These are phyloP conservation scores for Monosporozyma solicola DNA, from an alignment of 805 yeast genomes.

Conservation along the genomic window DNA sequence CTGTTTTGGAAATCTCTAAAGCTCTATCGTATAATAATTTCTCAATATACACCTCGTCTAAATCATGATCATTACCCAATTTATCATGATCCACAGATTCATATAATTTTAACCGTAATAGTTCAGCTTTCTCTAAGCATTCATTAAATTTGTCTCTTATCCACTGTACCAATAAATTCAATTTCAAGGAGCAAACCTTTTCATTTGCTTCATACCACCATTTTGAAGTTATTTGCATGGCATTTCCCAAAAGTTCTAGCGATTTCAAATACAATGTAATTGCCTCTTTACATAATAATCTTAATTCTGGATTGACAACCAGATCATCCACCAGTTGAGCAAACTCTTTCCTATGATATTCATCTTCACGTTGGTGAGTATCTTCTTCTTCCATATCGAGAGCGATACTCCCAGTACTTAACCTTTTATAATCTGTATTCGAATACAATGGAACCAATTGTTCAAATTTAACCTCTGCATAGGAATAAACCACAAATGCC, in stretches of 20 bases:
- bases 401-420: conserved; percentile 28
- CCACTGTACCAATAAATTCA: conserved; percentile 81
- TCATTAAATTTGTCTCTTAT: conserved; percentile 83
- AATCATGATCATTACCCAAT: conserved; percentile 30
- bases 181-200: conserved; percentile 35
- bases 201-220: conserved; percentile 69
- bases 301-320: neutral
- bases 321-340: neutral
- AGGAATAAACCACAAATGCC: conserved; percentile 79
- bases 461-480: conserved; percentile 83
- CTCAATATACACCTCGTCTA: conserved; percentile 51
- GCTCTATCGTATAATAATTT: conserved; percentile 88
- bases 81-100: conserved; percentile 5
- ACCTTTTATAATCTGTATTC: conserved; percentile 8
- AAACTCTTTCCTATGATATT: neutral
- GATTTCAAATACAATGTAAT: conserved; percentile 78
- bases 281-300: conserved; percentile 66
- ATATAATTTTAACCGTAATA: conserved; percentile 47
- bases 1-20: conserved; percentile 81
- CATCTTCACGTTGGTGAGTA: neutral
- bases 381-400: conserved; percentile 21
- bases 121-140: conserved; percentile 81
- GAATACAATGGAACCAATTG: conserved; percentile 59
- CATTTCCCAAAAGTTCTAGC: conserved; percentile 69
- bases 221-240: conserved; percentile 74